phyloP scores from a whole-genome alignment of 768 basidiomycete species.

The Tylopilus sp. region DNA sequence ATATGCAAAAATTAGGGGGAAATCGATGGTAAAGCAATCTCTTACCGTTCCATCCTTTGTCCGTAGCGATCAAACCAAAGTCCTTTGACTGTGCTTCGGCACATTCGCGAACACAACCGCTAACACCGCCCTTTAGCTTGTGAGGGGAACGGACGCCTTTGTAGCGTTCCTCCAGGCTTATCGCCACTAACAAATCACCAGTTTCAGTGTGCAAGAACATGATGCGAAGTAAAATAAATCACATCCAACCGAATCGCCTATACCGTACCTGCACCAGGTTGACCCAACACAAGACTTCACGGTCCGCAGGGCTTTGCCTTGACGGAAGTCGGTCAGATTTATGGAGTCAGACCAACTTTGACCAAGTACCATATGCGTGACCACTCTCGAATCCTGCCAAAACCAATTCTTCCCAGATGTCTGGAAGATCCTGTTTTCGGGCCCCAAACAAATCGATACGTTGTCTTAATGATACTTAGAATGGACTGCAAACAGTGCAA shows the following conservation, averaged over 20 bases:
- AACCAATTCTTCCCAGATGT: slow-evolving; percentile 63
- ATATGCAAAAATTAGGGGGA: not conserved
- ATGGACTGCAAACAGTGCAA: not conserved
- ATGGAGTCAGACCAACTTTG: not conserved
- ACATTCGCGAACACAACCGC: slow-evolving; percentile 72
- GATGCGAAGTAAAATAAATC: not conserved
- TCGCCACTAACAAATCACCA: slow-evolving; percentile 43
- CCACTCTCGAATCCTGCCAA: slow-evolving; percentile 72
- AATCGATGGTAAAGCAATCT: not conserved
- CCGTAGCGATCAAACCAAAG: slow-evolving; percentile 73
- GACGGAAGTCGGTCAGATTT: not conserved
- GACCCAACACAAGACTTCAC: slow-evolving; percentile 80
- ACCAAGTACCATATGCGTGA: slow-evolving; percentile 62
- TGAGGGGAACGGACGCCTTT: slow-evolving; percentile 67
- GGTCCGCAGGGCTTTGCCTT: slow-evolving; percentile 55
- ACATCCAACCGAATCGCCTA: slow-evolving; percentile 70
- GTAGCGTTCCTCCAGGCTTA: slow-evolving; percentile 70
- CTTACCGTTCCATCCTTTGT: slow-evolving; percentile 74
- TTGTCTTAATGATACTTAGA: slow-evolving; percentile 33
- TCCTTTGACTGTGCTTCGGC: slow-evolving; percentile 75
- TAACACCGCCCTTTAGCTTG: slow-evolving; percentile 75
- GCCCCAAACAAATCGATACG: slow-evolving; percentile 74
- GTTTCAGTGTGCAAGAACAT: not conserved
- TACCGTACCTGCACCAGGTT: slow-evolving; percentile 66
- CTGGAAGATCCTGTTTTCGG: slow-evolving; percentile 62